Percentiles rank a stretch among this genome's conserved stretches.
Evolutionary conservation across 1,284 basidiomycete species (phyloP).

Genomic region (Phellopilus nigrolimitatus): DNA sequence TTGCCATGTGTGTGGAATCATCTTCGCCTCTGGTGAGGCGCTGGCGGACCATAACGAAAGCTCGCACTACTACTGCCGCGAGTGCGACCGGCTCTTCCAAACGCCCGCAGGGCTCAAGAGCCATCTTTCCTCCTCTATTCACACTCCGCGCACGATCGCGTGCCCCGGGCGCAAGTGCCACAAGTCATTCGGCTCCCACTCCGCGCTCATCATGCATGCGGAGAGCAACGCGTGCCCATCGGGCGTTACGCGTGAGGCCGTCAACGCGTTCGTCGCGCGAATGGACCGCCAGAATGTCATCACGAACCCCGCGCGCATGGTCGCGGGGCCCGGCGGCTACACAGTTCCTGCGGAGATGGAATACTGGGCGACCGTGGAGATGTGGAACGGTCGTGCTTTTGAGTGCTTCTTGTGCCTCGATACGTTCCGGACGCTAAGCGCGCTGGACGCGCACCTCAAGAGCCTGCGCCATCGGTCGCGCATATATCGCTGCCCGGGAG

Average conservation of each 20-base stretch:
- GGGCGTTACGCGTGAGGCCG: constrained; percentile 27
- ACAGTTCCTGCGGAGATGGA: neutral
- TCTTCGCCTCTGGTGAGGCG: constrained; percentile 34
- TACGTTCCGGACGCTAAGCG: constrained; percentile 25
- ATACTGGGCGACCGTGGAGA: constrained; percentile 30
- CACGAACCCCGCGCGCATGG: constrained; percentile 29
- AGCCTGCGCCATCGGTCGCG: constrained; percentile 27
- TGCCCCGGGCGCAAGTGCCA: constrained; percentile 28
- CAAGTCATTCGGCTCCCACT: constrained; percentile 28
- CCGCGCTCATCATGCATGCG: constrained; percentile 31
- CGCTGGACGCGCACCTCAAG: constrained; percentile 32
- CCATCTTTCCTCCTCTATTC: constrained; percentile 27
- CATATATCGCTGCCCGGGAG: constrained; percentile 24
- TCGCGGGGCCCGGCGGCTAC: constrained; percentile 23
- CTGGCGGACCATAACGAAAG: constrained; percentile 45
- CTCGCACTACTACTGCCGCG: constrained; percentile 43
- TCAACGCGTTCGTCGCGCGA: constrained; percentile 27
- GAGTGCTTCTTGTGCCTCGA: constrained; percentile 37
- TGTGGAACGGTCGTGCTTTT: constrained; percentile 35
- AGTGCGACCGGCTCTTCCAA: constrained; percentile 41
- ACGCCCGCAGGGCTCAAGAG: constrained; percentile 22
- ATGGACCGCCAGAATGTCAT: constrained; percentile 29
- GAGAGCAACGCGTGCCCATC: constrained; percentile 31
- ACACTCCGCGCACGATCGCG: constrained; percentile 22
- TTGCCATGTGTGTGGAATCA: constrained; percentile 2